Evolutionary conservation across 257 asterid genomes (phyloP).

Genomic region (Penstemon eatonii): DNA sequence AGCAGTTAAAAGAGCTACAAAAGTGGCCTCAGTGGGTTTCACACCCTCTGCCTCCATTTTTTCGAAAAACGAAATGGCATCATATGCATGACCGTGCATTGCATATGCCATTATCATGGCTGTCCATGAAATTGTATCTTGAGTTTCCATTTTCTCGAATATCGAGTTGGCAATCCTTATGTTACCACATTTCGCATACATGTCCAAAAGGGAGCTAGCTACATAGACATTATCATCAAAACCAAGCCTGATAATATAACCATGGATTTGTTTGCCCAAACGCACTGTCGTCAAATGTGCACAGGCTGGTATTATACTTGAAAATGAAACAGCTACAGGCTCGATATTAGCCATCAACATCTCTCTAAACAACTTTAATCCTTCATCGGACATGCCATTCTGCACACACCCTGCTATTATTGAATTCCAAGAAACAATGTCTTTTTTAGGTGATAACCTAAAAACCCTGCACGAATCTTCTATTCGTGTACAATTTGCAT

Average conservation of each 20-base stretch:
- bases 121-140: constrained; percentile 79
- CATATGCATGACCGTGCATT: constrained; percentile 63
- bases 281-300: constrained; percentile 64
- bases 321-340: constrained; percentile 76
- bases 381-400: constrained; percentile 74
- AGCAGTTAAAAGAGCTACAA: constrained; percentile 80
- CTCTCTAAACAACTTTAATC: constrained; percentile 64
- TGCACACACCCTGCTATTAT: constrained; percentile 78
- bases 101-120: constrained; percentile 94
- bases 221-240: constrained; percentile 61
- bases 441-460: constrained; percentile 47
- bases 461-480: constrained; percentile 72
- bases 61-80: constrained; percentile 61
- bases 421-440: constrained; percentile 79
- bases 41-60: constrained; percentile 66
- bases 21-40: constrained; percentile 61
- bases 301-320: constrained; percentile 91
- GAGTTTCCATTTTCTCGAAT: constrained; percentile 63
- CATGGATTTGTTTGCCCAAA: constrained; percentile 89
- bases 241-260: constrained; percentile 56
- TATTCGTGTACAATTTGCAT: constrained; percentile 64
- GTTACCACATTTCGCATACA: constrained; percentile 94
- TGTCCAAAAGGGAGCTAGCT: constrained; percentile 80
- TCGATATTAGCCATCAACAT: constrained; percentile 58
- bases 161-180: constrained; percentile 56